Evolutionary conservation across 2,329 filamentous ascomycete genomes (phyloP), one percentile per base, ranked within the genome.

Genomic region (Reticulascus tulasneorum): DNA sequence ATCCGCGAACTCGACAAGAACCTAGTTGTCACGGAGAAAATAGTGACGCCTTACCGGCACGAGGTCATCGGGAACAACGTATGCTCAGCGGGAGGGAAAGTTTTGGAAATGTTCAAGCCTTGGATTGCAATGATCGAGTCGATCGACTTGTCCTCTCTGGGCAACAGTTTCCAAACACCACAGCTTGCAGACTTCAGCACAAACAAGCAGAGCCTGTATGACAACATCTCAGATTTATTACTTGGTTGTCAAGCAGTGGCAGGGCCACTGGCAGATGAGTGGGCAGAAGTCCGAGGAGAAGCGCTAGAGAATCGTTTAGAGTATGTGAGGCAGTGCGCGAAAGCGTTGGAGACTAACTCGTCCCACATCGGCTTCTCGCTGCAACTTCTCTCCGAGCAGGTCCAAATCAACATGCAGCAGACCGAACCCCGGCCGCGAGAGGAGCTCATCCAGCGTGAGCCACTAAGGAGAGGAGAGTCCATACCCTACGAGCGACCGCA

Each of bases 201-300:
- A 21, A 87, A 94, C 58, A 97, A 97, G 63, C 93, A 98, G 59
- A 86, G 84, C 49, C 71, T 94, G 13, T 97, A 97, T 60, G 93
- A 97, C 60, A 85, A 89, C 40, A 84, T 95, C 37, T 90, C 89
- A 8, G 93, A 97, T 56, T 75, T 98, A 19, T 66, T 97, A 5
- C 66, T 95, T 32, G 81, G 84, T 40, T 96, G 90, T 53, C 93
- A 98, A 62, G 81, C 86, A 17, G 84, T 97, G n/a, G 86, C 89
- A 6, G 87, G 87, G 8, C 93, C 93, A 6, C 63, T 98, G 27
- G 86, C 84, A 8, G 93, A 98, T 56, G 93, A 98, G 63, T 98
- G 93, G 93, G 80, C 90, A 5, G 89, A 95, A 56, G 72, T 90
- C n/a, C 81, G 89, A 27, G 88, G 89, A 2, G 88, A 94, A 56